Percentiles rank a stretch among this genome's conserved stretches.
Conservation (phyloP, 1,139 yeast genomes). For the Trichomonascaceae sp. region DNA sequence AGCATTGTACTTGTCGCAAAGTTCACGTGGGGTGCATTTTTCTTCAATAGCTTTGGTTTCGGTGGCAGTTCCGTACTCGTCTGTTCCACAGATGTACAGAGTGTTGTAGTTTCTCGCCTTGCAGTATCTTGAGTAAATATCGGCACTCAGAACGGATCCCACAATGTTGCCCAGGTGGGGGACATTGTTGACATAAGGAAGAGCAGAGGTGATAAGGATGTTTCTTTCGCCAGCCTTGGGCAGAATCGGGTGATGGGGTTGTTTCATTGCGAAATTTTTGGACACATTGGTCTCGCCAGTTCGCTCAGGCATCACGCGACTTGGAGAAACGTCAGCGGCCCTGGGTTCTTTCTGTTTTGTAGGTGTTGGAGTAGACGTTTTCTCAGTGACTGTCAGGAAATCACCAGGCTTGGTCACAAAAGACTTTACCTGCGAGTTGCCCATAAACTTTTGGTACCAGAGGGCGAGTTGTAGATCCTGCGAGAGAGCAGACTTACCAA, state of each 20-base stretch:
- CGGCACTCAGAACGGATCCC: constrained; percentile 92
- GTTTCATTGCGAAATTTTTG: constrained; percentile 26
- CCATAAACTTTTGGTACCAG: constrained; percentile 23
- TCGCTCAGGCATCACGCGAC: constrained; percentile 26
- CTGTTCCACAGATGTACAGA: constrained; percentile 88
- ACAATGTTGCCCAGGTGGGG: constrained; percentile 96
- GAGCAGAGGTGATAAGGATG: constrained; percentile 83
- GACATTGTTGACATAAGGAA: constrained; percentile 94
- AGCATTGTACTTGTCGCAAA: constrained; percentile 81
- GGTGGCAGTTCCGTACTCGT: constrained; percentile 98
- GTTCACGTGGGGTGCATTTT: constrained; percentile 69
- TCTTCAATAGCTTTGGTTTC: constrained; percentile 97
- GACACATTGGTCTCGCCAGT: constrained; percentile 40
- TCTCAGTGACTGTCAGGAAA: constrained; percentile 4
- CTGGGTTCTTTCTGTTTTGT: constrained; percentile 2
- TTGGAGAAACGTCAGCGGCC: constrained; percentile 28
- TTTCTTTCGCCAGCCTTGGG: constrained; percentile 67
- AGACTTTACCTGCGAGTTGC: constrained; percentile 16
- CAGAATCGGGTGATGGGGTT: constrained; percentile 21
- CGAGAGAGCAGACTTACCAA: constrained; percentile 21
- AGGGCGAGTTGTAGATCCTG: constrained; percentile 18
- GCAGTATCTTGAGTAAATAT: constrained; percentile 81
- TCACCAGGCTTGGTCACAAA: constrained; percentile 10
- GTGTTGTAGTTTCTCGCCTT: constrained; percentile 84
- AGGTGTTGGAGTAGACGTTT: constrained; percentile 2